Evolutionary conservation across 768 basidiomycete species (phyloP).

Genomic region (Sutorius australiensis): DNA sequence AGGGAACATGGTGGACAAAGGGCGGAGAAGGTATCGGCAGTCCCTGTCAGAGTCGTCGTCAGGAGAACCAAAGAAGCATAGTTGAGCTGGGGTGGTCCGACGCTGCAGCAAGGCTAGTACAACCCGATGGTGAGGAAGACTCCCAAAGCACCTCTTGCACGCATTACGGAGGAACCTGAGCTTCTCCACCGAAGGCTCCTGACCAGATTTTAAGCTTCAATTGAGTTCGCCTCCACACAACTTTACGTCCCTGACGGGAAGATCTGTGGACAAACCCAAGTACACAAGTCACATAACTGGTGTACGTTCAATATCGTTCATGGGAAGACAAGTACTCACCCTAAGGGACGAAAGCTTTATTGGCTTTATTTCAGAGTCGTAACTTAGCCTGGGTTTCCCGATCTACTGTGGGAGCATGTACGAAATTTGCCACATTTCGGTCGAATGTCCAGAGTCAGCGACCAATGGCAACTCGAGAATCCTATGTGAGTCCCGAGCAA

Average conservation of each 20-base stretch:
- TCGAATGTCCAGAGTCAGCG: background rate
- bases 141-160: background rate
- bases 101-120: too few species aligned
- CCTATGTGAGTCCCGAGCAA: background rate
- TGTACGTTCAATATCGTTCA: background rate
- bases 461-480: background rate
- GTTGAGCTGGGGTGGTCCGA: background rate
- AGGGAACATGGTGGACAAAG: background rate
- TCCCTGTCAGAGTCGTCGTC: background rate
- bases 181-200: too few species aligned
- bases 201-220: too few species aligned
- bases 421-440: background rate
- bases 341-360: background rate
- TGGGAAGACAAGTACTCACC: background rate
- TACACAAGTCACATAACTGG: too few species aligned
- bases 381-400: background rate
- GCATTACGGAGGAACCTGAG: too few species aligned
- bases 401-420: background rate
- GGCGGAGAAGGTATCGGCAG: background rate
- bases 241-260: background rate
- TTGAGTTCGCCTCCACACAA: background rate
- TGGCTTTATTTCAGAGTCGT: background rate
- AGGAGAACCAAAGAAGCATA: background rate
- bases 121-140: background rate
- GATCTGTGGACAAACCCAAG: background rate